These are phyloP conservation scores for Globisporangium megalacanthum DNA, from an alignment of 352 stramenopile genomes.

Conservation along the genomic window DNA sequence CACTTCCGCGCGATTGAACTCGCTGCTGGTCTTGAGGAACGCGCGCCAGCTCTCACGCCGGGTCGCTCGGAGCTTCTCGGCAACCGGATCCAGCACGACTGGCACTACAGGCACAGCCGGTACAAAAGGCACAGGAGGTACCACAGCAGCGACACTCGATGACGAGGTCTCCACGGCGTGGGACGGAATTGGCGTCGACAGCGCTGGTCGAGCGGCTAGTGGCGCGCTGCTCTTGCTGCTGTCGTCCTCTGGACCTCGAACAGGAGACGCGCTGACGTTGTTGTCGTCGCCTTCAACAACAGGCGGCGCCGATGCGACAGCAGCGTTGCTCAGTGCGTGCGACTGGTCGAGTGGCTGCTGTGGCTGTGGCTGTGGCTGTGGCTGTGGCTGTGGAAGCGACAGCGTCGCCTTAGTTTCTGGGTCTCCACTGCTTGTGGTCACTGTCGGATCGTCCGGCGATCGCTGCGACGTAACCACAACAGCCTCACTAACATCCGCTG, in stretches of 20 bases:
- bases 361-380: not conserved
- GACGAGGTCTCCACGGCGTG: not conserved
- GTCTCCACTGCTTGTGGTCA: no score
- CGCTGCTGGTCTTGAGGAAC: conserved; percentile 48
- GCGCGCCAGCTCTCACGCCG: conserved; percentile 36
- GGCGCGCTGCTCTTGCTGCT: not conserved
- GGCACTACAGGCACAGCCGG: not conserved
- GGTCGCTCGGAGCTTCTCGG: conserved; percentile 35
- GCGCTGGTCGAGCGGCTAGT: not conserved
- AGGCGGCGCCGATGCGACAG: no score
- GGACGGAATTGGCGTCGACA: not conserved
- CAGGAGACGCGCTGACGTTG: no score
- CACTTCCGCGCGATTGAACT: conserved; percentile 55
- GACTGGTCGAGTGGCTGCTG: no score
- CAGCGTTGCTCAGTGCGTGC: no score
- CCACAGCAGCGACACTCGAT: not conserved
- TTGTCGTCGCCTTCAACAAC: no score
- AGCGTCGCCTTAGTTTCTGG: no score
- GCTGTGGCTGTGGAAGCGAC: not conserved
- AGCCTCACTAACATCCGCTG: no score
- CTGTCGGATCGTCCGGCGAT: no score
- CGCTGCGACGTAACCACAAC: no score
- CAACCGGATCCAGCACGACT: conserved; percentile 17
- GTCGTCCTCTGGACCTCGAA: not conserved
- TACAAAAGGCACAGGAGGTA: not conserved